Conservation (phyloP, 2,329 filamentous ascomycete species). For the Parastagonospora nodorum region DNA sequence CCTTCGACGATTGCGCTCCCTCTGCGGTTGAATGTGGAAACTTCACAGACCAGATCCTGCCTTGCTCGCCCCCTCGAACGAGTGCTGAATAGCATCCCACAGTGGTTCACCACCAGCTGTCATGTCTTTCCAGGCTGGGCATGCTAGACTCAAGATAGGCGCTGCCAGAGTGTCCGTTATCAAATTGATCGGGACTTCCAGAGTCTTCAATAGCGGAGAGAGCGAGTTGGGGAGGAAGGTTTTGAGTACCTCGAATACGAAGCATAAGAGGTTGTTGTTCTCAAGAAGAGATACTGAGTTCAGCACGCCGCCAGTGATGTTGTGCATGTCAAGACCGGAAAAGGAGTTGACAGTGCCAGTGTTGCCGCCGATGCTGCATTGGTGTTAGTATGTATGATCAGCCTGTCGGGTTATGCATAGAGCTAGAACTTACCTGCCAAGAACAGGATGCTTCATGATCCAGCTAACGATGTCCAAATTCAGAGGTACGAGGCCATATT, state of each 20-base stretch:
- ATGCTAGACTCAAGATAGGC: constrained; percentile 27
- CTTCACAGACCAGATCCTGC: constrained; percentile 14
- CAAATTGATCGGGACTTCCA: constrained; percentile 27
- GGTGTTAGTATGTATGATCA: background rate
- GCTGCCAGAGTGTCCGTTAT: constrained; percentile 21
- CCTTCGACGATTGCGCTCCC: no score
- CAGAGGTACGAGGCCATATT: constrained; percentile 53
- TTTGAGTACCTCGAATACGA: constrained; percentile 42
- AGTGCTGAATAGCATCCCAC: constrained; percentile 21
- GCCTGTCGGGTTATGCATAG: background rate
- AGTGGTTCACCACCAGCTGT: constrained; percentile 16
- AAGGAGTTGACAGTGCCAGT: constrained; percentile 58
- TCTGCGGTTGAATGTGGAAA: no score
- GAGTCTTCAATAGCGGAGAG: constrained; percentile 29
- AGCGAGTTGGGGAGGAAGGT: constrained; percentile 43
- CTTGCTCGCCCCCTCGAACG: constrained; percentile 13
- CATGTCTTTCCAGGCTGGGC: constrained; percentile 31
- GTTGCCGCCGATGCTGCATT: constrained; percentile 56
- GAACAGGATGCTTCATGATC: constrained; percentile 17
- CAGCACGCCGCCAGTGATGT: constrained; percentile 33
- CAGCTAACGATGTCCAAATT: constrained; percentile 24
- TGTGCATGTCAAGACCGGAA: constrained; percentile 46
- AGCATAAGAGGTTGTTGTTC: constrained; percentile 47
- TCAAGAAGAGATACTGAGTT: constrained; percentile 39
- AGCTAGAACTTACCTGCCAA: constrained; percentile 18